A percentile compares a stretch with the other conserved stretches of the same genome.
Conservation (phyloP, 140 eudicot species). For the Cichorium intybus region DNA sequence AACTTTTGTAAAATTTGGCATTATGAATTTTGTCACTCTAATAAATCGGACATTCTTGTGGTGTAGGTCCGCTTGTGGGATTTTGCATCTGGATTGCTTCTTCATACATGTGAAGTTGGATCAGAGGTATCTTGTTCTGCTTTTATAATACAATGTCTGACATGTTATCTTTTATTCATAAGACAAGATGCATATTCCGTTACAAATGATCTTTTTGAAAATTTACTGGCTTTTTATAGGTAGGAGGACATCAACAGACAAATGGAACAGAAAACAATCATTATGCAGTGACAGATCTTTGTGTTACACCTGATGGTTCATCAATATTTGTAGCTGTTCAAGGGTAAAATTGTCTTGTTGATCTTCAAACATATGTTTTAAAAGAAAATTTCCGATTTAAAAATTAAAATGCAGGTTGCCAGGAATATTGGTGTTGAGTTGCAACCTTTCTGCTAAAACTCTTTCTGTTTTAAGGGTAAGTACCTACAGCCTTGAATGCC, state of each 20-base stretch:
- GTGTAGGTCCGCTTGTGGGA: constrained; percentile 94
- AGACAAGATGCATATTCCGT: background rate
- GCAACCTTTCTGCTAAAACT: constrained; percentile 52
- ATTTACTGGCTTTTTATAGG: constrained; percentile 37
- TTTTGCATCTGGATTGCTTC: constrained; percentile 73
- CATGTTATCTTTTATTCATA: background rate
- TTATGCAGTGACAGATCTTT: constrained; percentile 63
- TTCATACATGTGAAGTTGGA: constrained; percentile 84
- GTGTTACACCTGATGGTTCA: constrained; percentile 65
- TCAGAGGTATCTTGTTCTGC: constrained; percentile 46
- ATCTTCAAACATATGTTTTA: background rate
- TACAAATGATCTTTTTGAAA: background rate
- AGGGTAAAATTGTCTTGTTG: constrained; percentile 40
- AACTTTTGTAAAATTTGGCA: background rate
- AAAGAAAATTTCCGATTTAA: constrained; percentile 2
- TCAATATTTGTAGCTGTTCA: constrained; percentile 81
- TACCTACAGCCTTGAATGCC: background rate
- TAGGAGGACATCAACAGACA: constrained; percentile 52
- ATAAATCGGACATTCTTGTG: constrained; percentile 12
- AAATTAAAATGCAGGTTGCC: constrained; percentile 54
- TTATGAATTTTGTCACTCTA: background rate
- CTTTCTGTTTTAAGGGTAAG: constrained; percentile 63
- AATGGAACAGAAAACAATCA: constrained; percentile 42
- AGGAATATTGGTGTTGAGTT: constrained; percentile 69
- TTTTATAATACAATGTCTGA: background rate